A percentile compares a stretch with the other conserved stretches of the same genome.
Conservation (phyloP, 2,329 filamentous ascomycete genomes). For the Hymenotorrendiella dingleyae region DNA sequence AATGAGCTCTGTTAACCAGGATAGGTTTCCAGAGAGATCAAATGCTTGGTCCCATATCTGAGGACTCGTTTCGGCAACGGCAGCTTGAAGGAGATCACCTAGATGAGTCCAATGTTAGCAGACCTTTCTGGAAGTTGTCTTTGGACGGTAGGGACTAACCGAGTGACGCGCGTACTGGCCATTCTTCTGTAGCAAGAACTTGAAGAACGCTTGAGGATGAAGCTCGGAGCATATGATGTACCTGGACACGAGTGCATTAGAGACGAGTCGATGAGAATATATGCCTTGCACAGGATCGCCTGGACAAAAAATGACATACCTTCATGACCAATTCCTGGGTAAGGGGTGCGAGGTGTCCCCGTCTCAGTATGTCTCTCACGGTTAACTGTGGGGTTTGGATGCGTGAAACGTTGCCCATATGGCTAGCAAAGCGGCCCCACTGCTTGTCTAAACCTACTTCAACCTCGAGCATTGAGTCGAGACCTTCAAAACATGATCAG, state of each 20-base stretch:
- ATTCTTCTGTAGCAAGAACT: conserved; percentile 43
- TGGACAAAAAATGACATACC: no score
- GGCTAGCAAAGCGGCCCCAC: conserved; percentile 44
- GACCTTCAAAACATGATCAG: no score
- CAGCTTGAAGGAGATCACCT: conserved; percentile 45
- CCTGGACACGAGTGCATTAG: no score
- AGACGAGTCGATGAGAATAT: no score
- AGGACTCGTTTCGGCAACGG: conserved; percentile 41
- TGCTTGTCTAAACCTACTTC: conserved; percentile 34
- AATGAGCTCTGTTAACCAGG: conserved; percentile 41
- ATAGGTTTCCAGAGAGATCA: conserved; percentile 35
- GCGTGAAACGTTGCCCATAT: conserved; percentile 36
- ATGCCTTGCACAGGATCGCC: no score
- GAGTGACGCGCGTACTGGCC: conserved; percentile 45
- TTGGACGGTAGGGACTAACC: no score
- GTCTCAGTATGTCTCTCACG: conserved; percentile 43
- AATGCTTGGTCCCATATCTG: conserved; percentile 48
- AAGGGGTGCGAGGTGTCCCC: conserved; percentile 46
- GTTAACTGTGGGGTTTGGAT: conserved; percentile 32
- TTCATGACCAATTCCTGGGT: conserved; percentile 46
- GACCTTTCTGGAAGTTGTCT: no score
- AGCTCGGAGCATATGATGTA: conserved; percentile 43
- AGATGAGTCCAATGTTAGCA: no score
- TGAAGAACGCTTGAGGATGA: conserved; percentile 45
- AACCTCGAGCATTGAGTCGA: conserved; percentile 40